Evolutionary conservation across 495 filamentous ascomycete genomes (phyloP).

Genomic region (Parachaetomium inaequale): DNA sequence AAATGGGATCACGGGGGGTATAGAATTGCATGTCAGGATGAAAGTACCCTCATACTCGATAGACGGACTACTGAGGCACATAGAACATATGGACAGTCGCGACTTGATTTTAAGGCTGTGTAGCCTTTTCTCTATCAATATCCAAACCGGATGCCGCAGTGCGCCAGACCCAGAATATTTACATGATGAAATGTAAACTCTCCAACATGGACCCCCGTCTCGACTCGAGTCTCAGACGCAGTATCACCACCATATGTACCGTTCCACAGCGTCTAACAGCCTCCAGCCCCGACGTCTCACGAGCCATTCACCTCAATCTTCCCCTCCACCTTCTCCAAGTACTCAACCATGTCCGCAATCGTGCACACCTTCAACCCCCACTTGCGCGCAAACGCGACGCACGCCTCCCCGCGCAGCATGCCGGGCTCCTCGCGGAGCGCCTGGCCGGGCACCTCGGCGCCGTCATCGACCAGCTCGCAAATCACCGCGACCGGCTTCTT

Average conservation of each 20-base stretch:
- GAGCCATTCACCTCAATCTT: constrained; percentile 46
- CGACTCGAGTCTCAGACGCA: too few species aligned
- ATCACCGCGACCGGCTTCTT: constrained; percentile 76
- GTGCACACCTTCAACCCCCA: constrained; percentile 94
- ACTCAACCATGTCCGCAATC: constrained; percentile 81
- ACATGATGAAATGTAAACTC: neutral
- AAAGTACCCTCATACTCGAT: neutral
- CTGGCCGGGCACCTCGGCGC: constrained; percentile 56
- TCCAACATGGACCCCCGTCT: neutral
- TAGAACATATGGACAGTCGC: neutral
- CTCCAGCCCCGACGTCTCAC: constrained; percentile 6
- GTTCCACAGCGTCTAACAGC: neutral
- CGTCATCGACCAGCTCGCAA: constrained; percentile 80
- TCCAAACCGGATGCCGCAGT: constrained; percentile 1
- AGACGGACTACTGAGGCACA: neutral
- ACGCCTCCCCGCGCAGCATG: constrained; percentile 92
- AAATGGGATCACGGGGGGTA: constrained; percentile 5
- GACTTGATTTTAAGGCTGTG: neutral
- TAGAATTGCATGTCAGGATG: neutral
- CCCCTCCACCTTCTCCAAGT: constrained; percentile 66
- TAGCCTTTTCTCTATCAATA: constrained; percentile 1
- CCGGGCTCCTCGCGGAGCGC: constrained; percentile 58
- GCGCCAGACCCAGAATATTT: constrained; percentile 7
- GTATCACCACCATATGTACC: constrained; percentile 5
- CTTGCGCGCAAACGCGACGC: constrained; percentile 78